These are phyloP conservation scores for Zychaea mexicana DNA, from an alignment of 371 early-diverging fungal genomes.

Conservation along the genomic window DNA sequence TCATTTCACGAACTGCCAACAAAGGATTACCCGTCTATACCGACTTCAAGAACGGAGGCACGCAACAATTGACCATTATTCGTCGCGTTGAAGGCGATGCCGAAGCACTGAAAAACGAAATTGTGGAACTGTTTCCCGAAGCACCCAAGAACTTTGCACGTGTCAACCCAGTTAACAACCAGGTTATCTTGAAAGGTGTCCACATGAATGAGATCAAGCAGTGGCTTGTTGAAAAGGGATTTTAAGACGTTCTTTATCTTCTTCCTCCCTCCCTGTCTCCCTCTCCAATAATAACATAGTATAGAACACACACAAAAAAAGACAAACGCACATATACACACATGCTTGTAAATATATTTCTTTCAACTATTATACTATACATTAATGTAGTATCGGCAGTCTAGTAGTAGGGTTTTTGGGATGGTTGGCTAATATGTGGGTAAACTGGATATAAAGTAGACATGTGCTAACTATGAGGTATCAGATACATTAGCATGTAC, in stretches of 20 bases:
- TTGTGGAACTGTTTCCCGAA: conserved; percentile 39
- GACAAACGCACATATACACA: no score
- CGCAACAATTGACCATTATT: conserved; percentile 68
- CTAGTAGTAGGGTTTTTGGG: no score
- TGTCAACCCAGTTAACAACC: conserved; percentile 43
- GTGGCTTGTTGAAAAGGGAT: conserved; percentile 66
- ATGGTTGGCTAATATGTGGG: no score
- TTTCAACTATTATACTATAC: no score
- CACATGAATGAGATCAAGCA: conserved; percentile 51
- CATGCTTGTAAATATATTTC: no score
- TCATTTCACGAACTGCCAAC: conserved; percentile 60
- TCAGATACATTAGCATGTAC: no score
- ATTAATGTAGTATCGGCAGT: no score
- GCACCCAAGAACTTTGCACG: conserved; percentile 33
- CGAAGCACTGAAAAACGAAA: conserved; percentile 47
- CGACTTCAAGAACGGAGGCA: conserved; percentile 71
- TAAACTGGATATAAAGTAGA: no score
- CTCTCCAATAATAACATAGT: not conserved
- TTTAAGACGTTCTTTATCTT: conserved; percentile 33
- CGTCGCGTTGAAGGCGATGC: conserved; percentile 77
- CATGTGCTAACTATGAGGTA: no score
- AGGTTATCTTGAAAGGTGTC: conserved; percentile 61
- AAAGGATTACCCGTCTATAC: conserved; percentile 73
- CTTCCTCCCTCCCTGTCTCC: not conserved
- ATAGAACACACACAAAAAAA: no score